Conservation (phyloP, 2,329 filamentous ascomycete genomes). For the Scedosporium boydii region DNA sequence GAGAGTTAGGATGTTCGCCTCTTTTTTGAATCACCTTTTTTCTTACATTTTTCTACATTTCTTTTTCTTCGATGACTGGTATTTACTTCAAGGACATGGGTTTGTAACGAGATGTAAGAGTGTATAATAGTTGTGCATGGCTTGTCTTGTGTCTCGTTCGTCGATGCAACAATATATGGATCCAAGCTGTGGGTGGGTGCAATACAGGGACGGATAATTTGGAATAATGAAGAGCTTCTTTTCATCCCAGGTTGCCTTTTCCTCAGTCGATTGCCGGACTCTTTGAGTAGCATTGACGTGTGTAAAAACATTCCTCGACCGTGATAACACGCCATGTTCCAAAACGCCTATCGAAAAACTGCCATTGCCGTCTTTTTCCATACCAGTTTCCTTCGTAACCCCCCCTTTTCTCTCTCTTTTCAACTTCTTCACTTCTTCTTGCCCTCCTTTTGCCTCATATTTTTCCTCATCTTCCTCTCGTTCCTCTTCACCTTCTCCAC, state of each 20-base stretch:
- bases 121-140: constrained; percentile 7
- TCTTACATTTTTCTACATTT: neutral
- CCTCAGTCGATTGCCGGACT: no score
- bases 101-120: neutral
- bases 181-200: neutral
- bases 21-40: neutral
- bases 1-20: neutral
- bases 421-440: constrained; percentile 8
- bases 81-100: neutral
- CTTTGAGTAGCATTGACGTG: neutral
- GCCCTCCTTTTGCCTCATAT: constrained; percentile 36
- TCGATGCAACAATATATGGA: neutral
- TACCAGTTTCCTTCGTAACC: no score
- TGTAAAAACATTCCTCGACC: neutral
- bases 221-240: neutral
- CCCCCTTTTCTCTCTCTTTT: neutral
- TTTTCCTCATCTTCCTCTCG: constrained; percentile 60
- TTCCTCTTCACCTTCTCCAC: constrained; percentile 63
- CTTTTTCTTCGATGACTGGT: constrained; percentile 4
- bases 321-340: neutral
- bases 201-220: neutral
- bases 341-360: neutral
- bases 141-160: neutral
- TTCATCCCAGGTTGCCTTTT: no score
- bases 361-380: neutral